A percentile compares a stretch with the other conserved stretches of the same genome.
Conservation (phyloP, 495 filamentous ascomycete genomes). For the Penicillium soppii region DNA sequence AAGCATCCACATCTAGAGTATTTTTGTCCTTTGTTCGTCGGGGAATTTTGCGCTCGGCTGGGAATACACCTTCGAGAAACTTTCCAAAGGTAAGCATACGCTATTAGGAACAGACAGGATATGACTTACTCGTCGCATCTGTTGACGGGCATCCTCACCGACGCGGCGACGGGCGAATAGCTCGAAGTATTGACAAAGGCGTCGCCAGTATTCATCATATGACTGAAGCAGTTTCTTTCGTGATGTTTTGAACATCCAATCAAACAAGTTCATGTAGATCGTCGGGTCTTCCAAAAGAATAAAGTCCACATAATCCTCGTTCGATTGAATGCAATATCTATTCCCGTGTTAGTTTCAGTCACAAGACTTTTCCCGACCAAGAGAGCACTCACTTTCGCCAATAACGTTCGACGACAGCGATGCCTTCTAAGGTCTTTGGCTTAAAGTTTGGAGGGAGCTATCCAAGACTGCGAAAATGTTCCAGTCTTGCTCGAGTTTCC, state of each 20-base stretch:
- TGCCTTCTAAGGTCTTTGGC: conserved; percentile 23
- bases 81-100: conserved; percentile 7
- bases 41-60: not conserved
- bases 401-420: conserved; percentile 26
- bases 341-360: conserved; percentile 11
- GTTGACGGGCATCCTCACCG: conserved; percentile 17
- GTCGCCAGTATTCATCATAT: conserved; percentile 32
- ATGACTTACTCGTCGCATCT: conserved; percentile 22
- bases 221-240: conserved; percentile 25
- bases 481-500: conserved; percentile 29
- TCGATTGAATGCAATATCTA: conserved; percentile 32
- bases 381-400: conserved; percentile 25
- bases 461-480: conserved; percentile 27
- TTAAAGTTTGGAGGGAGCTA: conserved; percentile 34
- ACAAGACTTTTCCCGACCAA: not conserved
- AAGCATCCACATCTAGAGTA: conserved; percentile 26
- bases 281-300: conserved; percentile 24
- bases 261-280: conserved; percentile 34
- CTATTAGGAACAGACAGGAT: conserved; percentile 3
- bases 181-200: conserved; percentile 26
- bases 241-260: conserved; percentile 30
- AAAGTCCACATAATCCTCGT: conserved; percentile 26
- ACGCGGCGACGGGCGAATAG: conserved; percentile 21
- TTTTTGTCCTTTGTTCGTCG: conserved; percentile 19
- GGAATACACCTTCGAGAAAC: conserved; percentile 9